Conservation (phyloP, 2,329 filamentous ascomycete genomes). For the Bipolaris cookei region DNA sequence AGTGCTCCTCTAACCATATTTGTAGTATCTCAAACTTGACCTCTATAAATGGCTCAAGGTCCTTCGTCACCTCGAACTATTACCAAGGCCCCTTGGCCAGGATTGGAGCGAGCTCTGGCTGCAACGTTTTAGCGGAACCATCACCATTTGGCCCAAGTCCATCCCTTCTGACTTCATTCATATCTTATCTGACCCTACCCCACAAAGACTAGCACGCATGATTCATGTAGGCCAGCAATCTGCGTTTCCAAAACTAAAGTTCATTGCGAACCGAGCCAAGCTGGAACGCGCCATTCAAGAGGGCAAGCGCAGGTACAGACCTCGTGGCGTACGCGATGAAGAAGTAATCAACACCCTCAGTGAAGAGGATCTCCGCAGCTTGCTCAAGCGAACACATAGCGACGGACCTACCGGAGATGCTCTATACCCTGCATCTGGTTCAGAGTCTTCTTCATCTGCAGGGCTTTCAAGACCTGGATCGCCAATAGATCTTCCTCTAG, state of each 20-base stretch:
- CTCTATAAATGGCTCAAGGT: slow-evolving; percentile 98
- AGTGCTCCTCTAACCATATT: background rate
- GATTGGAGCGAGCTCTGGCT: slow-evolving; percentile 98
- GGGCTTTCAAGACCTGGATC: slow-evolving; percentile 35
- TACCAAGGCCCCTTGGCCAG: slow-evolving; percentile 88
- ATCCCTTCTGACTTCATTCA: slow-evolving; percentile 79
- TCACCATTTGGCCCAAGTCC: slow-evolving; percentile 94
- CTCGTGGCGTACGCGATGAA: slow-evolving; percentile 39
- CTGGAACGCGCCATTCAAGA: slow-evolving; percentile 73
- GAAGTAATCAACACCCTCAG: slow-evolving; percentile 51
- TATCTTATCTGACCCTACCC: slow-evolving; percentile 83
- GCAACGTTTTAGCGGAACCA: slow-evolving; percentile 90
- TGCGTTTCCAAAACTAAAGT: slow-evolving; percentile 89
- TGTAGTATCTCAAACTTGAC: slow-evolving; percentile 86
- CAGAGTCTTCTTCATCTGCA: slow-evolving; percentile 41
- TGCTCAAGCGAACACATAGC: slow-evolving; percentile 46
- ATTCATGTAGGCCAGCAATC: slow-evolving; percentile 88
- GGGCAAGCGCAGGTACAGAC: slow-evolving; percentile 56
- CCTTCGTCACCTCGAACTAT: slow-evolving; percentile 85
- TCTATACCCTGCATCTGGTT: slow-evolving; percentile 33
- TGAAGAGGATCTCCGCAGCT: slow-evolving; percentile 54
- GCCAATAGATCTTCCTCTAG: slow-evolving; percentile 36
- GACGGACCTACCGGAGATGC: slow-evolving; percentile 17
- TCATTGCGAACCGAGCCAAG: slow-evolving; percentile 84
- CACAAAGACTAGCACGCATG: slow-evolving; percentile 80